Evolutionary conservation across 2,329 filamentous ascomycete genomes (phyloP).

Genomic region (Beauveria brongniartii): DNA sequence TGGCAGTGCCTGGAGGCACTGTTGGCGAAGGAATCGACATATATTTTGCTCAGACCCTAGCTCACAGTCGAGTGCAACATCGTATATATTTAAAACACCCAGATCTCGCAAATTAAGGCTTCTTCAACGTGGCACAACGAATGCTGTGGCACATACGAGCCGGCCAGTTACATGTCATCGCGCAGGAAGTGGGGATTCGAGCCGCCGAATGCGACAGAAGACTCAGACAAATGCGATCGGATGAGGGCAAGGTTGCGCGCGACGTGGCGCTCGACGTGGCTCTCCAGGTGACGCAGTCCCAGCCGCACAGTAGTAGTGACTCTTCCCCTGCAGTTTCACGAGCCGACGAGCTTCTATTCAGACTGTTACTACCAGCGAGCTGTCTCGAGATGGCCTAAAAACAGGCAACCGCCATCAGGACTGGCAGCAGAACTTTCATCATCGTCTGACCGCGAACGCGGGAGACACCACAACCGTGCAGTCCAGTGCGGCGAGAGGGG

Average conservation of each 20-base stretch:
- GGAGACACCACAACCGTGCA: neutral
- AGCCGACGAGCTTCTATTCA: neutral
- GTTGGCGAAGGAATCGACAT: no score
- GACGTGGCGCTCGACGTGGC: neutral
- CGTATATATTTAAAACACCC: neutral
- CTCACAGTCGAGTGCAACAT: neutral
- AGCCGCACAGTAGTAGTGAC: neutral
- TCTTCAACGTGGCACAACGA: neutral
- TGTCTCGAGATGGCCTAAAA: neutral
- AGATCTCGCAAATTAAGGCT: neutral
- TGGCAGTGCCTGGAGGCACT: no score
- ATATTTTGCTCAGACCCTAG: neutral
- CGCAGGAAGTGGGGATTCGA: neutral
- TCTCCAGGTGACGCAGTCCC: neutral
- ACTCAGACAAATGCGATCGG: neutral
- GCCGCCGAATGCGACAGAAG: no score
- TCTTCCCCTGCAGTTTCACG: neutral
- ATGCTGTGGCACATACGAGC: neutral
- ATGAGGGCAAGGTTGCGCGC: neutral
- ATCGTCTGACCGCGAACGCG: neutral
- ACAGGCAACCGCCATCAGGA: neutral
- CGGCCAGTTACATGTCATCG: neutral
- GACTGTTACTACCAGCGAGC: no score
- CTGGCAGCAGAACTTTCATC: neutral
- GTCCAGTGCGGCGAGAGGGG: neutral